Evolutionary conservation across 768 basidiomycete genomes (phyloP), one percentile per base, ranked within the genome.

Genomic region (Lactarius evosmus): DNA sequence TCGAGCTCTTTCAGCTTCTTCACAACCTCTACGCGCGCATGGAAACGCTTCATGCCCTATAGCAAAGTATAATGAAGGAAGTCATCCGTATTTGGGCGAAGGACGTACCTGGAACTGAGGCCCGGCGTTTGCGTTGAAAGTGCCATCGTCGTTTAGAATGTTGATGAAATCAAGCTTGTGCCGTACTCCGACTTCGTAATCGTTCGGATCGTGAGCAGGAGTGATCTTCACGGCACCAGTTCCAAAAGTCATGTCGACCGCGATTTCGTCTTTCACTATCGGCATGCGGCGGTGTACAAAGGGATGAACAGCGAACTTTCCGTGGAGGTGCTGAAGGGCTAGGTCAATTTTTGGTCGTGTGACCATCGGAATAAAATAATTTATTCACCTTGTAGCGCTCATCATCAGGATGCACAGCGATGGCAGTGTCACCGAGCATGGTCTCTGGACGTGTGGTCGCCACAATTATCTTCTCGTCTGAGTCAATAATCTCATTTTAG

Each of bases 161-260:
- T 90, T 98, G 78, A 99, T 88, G 73, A 97, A 96, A 52, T 91
- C 87, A 25, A 99, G 80, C 14, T 87, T 85, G 73, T 98, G 93
- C 46, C 96, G 79, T 70, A 85, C 72, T 11, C 94, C 97, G 68
- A 95, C 94, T 68, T 94, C 93, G 75, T 96, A 98, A 81, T 98
- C 96, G 72, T 95, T 95, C 17, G 87, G 91, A 74, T 98, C 97
- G 72, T 98, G 97, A 0, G 96, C 97, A 17, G 97, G 97, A 0
- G 97, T 98, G 71, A 98, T 98, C 79, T 99, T 98, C 57, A 98
- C 96, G 0, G 96, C 97, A 73, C 97, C 97, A 33, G 97, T 99
- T 40, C 97, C 97, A 69, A 98, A 98, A 11, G 83, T 81, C 87
- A 93, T 97, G 72, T 98, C 96, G 63, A 97, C 88, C 30, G 79